These are phyloP conservation scores for Rosa hybrid DNA, from an alignment of 331 rosid species.

Conservation along the genomic window DNA sequence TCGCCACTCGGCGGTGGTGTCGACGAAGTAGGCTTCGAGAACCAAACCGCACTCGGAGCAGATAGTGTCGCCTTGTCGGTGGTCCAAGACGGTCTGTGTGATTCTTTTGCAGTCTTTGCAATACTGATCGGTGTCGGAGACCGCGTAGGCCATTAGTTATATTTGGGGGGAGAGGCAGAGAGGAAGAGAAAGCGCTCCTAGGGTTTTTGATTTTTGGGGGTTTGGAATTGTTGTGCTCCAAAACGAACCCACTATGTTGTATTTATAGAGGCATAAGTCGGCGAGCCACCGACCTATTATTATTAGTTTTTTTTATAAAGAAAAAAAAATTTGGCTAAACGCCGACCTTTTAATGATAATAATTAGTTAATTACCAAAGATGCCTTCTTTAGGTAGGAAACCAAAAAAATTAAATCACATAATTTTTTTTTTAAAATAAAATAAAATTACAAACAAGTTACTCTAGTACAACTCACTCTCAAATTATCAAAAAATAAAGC, in stretches of 20 bases:
- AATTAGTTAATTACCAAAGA: no score
- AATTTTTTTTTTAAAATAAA: no score
- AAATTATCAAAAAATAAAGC: no score
- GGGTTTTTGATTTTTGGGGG: not conserved
- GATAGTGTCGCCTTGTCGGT: slow-evolving; percentile 23
- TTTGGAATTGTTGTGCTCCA: not conserved
- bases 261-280: not conserved
- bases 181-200: not conserved
- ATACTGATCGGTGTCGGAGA: not conserved
- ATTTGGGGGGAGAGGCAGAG: no score
- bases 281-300: not conserved
- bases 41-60: slow-evolving; percentile 25
- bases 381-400: no score
- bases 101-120: slow-evolving; percentile 1
- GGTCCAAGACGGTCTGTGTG: not conserved
- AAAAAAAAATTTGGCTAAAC: no score
- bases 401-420: no score
- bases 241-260: not conserved
- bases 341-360: no score
- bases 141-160: not conserved
- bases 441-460: no score
- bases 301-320: no score
- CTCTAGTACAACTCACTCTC: no score
- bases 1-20: slow-evolving; percentile 21
- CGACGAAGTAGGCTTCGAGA: slow-evolving; percentile 12